These are phyloP conservation scores for Litchi chinensis DNA, from an alignment of 345 rosid genomes.

Conservation along the genomic window DNA sequence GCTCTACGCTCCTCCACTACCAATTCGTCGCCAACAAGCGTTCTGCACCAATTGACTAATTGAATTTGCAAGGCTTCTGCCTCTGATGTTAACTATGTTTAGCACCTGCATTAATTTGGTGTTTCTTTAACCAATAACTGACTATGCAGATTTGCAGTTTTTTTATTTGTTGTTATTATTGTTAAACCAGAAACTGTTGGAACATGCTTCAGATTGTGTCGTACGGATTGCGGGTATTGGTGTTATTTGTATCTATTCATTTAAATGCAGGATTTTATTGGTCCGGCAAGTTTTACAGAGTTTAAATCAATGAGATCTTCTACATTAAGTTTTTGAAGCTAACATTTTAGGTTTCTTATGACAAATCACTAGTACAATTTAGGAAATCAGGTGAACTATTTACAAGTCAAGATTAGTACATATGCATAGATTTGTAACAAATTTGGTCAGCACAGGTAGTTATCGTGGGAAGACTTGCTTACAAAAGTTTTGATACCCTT, in stretches of 20 bases:
- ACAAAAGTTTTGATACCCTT: neutral
- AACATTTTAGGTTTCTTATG: no score
- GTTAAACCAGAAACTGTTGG: neutral
- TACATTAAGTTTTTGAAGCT: no score
- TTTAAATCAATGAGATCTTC: neutral
- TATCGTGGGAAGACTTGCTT: neutral
- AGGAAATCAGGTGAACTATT: no score
- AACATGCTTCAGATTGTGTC: neutral
- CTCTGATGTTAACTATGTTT: constrained; percentile 37
- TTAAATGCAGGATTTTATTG: neutral
- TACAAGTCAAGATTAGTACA: no score
- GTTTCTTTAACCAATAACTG: neutral
- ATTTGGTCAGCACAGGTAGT: no score
- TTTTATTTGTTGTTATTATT: neutral
- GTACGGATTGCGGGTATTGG: neutral
- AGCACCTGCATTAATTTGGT: constrained; percentile 28
- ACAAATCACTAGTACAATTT: no score
- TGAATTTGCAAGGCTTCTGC: constrained; percentile 18
- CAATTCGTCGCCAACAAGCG: constrained; percentile 73
- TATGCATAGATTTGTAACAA: no score
- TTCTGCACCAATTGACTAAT: constrained; percentile 60
- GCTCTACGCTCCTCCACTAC: constrained; percentile 67
- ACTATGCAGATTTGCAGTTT: no score
- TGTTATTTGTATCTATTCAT: neutral
- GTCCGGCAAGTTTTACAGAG: neutral